Conservation (phyloP, 495 filamentous ascomycete genomes). For the Trichoderma virens region DNA sequence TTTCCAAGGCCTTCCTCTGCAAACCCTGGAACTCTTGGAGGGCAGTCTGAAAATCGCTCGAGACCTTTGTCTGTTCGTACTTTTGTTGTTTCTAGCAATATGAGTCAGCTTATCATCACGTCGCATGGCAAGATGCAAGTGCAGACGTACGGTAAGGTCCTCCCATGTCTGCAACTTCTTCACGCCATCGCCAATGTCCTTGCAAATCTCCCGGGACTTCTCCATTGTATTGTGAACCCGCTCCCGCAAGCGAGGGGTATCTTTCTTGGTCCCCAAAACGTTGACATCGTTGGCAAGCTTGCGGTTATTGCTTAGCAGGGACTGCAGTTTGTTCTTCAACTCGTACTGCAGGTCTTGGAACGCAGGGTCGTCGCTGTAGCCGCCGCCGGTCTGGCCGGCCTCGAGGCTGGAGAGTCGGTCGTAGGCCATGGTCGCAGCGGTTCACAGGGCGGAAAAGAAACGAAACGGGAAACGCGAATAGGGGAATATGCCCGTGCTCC, state of each 20-base stretch:
- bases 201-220: slow-evolving; percentile 79
- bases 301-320: slow-evolving; percentile 77
- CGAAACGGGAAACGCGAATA: not conserved
- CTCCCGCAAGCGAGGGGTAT: slow-evolving; percentile 86
- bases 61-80: slow-evolving; percentile 91
- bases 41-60: slow-evolving; percentile 79
- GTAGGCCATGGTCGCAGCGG: slow-evolving; percentile 64
- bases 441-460: not conserved
- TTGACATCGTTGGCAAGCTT: slow-evolving; percentile 71
- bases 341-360: slow-evolving; percentile 74
- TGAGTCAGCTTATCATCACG: slow-evolving; percentile 14
- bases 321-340: slow-evolving; percentile 79
- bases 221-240: slow-evolving; percentile 78
- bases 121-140: not conserved
- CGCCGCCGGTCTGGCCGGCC: slow-evolving; percentile 45
- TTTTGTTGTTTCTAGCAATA: slow-evolving; percentile 51
- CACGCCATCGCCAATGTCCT: slow-evolving; percentile 84
- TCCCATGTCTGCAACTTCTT: slow-evolving; percentile 90
- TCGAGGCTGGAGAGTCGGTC: slow-evolving; percentile 78
- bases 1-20: slow-evolving; percentile 83
- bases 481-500: not conserved
- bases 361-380: slow-evolving; percentile 89
- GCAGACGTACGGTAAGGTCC: slow-evolving; percentile 70
- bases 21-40: slow-evolving; percentile 85
- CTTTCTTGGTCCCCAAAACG: slow-evolving; percentile 78